These are phyloP conservation scores for Spiraea crenata DNA, from an alignment of 331 rosid genomes.

Conservation along the genomic window DNA sequence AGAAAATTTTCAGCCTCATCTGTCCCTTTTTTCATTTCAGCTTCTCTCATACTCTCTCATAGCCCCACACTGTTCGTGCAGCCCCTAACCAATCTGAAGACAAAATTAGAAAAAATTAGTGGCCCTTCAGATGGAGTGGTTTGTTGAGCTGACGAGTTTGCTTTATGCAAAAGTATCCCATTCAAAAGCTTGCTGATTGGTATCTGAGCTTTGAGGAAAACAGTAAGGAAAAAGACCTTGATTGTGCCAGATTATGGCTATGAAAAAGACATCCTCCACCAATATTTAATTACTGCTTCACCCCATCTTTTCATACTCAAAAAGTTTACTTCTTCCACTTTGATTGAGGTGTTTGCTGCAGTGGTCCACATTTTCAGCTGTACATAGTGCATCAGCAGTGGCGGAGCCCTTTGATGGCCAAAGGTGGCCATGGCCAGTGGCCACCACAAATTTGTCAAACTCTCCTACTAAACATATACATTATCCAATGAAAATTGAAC, in stretches of 20 bases:
- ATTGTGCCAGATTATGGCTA: neutral
- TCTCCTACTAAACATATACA: no score
- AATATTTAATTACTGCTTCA: slow-evolving; percentile 22
- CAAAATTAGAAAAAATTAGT: slow-evolving; percentile 20
- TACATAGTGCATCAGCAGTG: no score
- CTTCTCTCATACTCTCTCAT: slow-evolving; percentile 13
- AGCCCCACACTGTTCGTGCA: slow-evolving; percentile 6
- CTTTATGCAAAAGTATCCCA: slow-evolving; percentile 34
- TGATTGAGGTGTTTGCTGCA: no score
- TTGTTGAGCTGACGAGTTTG: slow-evolving; percentile 23
- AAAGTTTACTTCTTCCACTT: neutral
- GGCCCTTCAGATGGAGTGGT: slow-evolving; percentile 32
- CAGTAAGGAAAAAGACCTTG: neutral
- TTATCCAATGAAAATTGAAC: no score
- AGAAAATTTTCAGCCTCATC: slow-evolving; percentile 9
- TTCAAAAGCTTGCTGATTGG: slow-evolving; percentile 31
- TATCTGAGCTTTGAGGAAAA: neutral
- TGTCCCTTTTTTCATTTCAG: slow-evolving; percentile 4
- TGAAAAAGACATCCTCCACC: neutral
- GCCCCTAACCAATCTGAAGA: slow-evolving; percentile 29
- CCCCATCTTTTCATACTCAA: neutral
- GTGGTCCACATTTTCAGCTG: no score
- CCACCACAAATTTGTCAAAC: no score
- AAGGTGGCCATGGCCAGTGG: no score
- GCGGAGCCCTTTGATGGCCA: no score